Evolutionary conservation across 2,329 filamentous ascomycete genomes (phyloP).

Genomic region (Cladosporium cucumerinum): DNA sequence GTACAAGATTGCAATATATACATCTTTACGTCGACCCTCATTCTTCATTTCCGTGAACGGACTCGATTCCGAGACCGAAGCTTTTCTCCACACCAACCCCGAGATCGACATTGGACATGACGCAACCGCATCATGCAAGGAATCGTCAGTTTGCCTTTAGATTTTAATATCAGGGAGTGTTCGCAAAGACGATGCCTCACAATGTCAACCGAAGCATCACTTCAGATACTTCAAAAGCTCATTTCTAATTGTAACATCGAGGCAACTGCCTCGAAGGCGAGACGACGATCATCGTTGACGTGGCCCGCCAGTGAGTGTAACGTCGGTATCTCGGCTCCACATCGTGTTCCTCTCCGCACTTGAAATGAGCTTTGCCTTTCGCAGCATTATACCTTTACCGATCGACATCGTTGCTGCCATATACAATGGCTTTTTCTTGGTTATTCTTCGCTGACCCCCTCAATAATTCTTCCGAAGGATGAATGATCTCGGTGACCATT

Average conservation of each 20-base stretch:
- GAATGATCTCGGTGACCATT: conserved; percentile 6
- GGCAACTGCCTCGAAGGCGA: background rate
- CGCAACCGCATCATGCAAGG: background rate
- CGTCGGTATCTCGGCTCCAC: conserved; percentile 10
- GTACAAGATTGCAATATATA: too few species aligned
- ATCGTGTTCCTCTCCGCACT: conserved; percentile 14
- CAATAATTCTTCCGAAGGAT: conserved; percentile 15
- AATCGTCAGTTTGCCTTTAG: background rate
- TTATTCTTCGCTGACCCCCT: conserved; percentile 1
- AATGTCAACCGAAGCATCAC: background rate
- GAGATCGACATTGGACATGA: background rate
- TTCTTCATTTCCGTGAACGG: background rate
- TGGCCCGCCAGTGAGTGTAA: background rate
- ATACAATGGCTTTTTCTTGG: background rate
- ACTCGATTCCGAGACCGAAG: background rate
- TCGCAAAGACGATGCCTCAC: background rate
- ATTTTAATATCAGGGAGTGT: background rate
- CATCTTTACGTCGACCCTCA: background rate
- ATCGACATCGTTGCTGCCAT: conserved; percentile 6
- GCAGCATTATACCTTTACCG: background rate
- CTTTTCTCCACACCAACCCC: background rate
- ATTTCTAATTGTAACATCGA: background rate
- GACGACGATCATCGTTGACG: background rate
- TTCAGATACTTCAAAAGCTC: background rate
- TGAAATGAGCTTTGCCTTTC: background rate